Evolutionary conservation across 371 early-diverging fungal species (phyloP).

Genomic region (Mucor indicus): DNA sequence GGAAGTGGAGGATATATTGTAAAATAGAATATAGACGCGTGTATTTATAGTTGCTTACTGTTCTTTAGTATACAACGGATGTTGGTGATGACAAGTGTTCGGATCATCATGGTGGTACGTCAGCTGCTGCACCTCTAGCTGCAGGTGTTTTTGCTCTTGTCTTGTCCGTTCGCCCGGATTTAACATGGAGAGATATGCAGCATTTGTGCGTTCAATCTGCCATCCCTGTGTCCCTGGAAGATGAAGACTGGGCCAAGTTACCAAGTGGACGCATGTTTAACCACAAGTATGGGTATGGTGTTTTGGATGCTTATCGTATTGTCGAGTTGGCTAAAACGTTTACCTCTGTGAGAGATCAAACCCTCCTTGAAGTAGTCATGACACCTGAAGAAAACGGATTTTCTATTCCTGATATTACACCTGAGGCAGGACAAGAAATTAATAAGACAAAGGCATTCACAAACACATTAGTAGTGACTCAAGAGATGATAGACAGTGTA

Average conservation of each 20-base stretch:
- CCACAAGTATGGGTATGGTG: constrained; percentile 91
- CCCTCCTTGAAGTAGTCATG: constrained; percentile 40
- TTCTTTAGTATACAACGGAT: constrained; percentile 66
- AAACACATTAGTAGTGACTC: constrained; percentile 39
- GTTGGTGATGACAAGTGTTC: constrained; percentile 60
- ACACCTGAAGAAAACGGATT: constrained; percentile 4
- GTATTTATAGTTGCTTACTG: neutral
- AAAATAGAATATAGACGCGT: neutral
- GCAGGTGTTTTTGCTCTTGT: constrained; percentile 81
- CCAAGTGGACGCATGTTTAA: constrained; percentile 74
- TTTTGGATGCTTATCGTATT: constrained; percentile 79
- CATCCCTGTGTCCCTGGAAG: constrained; percentile 63
- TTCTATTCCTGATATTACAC: constrained; percentile 43
- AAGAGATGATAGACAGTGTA: constrained; percentile 40
- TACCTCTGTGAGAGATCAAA: constrained; percentile 59
- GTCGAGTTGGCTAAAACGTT: constrained; percentile 69
- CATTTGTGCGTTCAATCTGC: constrained; percentile 78
- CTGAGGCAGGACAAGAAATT: constrained; percentile 41
- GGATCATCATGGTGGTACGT: constrained; percentile 79
- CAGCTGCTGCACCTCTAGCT: constrained; percentile 87
- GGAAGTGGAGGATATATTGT: constrained; percentile 66
- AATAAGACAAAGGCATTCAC: constrained; percentile 28
- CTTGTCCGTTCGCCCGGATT: constrained; percentile 68
- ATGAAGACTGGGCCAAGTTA: constrained; percentile 61
- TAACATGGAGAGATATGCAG: constrained; percentile 92